Conservation (phyloP, 202 grass and related monocot genomes). For the Setaria italica region DNA sequence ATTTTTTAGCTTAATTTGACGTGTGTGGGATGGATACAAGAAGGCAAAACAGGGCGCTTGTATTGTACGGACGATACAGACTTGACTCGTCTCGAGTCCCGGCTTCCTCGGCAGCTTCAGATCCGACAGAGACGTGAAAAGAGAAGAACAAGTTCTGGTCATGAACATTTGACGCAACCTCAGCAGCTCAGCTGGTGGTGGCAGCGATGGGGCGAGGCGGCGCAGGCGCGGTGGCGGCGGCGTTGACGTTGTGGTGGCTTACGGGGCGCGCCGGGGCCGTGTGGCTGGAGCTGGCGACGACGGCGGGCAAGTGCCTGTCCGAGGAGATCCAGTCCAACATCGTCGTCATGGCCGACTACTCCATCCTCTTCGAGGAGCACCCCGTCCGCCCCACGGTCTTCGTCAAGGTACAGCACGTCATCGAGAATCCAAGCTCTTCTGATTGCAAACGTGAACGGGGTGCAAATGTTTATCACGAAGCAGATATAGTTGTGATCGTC, state of each 20-base stretch:
- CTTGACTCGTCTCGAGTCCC: neutral
- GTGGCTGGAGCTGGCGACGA: slow-evolving; percentile 43
- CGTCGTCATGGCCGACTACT: slow-evolving; percentile 41
- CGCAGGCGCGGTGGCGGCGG: neutral
- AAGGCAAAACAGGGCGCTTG: neutral
- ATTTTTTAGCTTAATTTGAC: too few species aligned
- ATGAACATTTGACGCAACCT: slow-evolving; percentile 16
- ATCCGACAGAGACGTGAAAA: neutral
- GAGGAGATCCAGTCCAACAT: slow-evolving; percentile 52
- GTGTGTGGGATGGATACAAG: neutral
- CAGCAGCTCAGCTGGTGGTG: neutral
- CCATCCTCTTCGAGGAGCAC: slow-evolving; percentile 37
- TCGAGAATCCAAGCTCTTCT: neutral
- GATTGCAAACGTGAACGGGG: neutral
- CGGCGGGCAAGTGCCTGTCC: slow-evolving; percentile 32
- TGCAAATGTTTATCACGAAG: neutral
- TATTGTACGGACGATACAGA: neutral
- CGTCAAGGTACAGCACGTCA: slow-evolving; percentile 17
- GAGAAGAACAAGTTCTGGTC: neutral
- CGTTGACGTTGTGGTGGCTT: slow-evolving; percentile 25
- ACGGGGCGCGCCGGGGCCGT: slow-evolving; percentile 9
- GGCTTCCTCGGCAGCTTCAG: slow-evolving; percentile 24
- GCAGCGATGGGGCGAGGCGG: slow-evolving; percentile 13
- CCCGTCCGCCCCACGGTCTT: slow-evolving; percentile 30
- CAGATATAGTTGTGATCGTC: neutral